A percentile compares a stretch with the other conserved stretches of the same genome.
phyloP scores from a whole-genome alignment of 345 rosid genomes.

The Erucastrum elatum region DNA sequence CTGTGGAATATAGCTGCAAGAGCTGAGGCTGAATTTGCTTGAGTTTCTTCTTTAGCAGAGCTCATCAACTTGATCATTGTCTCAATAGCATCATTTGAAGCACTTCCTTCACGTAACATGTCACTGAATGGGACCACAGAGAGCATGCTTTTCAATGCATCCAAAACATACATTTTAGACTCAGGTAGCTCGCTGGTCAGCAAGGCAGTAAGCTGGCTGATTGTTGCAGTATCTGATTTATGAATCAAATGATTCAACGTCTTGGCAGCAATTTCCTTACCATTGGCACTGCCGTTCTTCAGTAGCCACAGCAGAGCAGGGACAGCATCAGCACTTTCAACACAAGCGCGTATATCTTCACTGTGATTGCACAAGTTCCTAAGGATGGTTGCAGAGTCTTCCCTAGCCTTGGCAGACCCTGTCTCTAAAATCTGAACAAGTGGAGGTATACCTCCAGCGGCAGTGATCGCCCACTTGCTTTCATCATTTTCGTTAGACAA shows the following conservation, averaged over 20 bases:
- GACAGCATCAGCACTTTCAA: slow-evolving; percentile 99
- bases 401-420: slow-evolving; percentile 97
- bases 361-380: slow-evolving; percentile 99
- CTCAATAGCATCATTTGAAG: slow-evolving; percentile 97
- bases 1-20: slow-evolving; percentile 81
- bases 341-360: slow-evolving; percentile 98
- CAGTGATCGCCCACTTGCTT: slow-evolving; percentile 99
- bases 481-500: slow-evolving; percentile 96
- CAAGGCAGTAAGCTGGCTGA: slow-evolving; percentile 94
- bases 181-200: slow-evolving; percentile 94
- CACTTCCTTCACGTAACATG: slow-evolving; percentile 89
- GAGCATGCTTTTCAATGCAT: slow-evolving; percentile 93
- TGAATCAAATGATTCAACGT: slow-evolving; percentile 95
- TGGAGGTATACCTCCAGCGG: slow-evolving; percentile 99
- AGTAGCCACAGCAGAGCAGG: slow-evolving; percentile 98
- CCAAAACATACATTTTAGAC: slow-evolving; percentile 90
- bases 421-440: slow-evolving; percentile 97
- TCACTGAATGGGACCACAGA: slow-evolving; percentile 79
- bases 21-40: slow-evolving; percentile 92
- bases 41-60: slow-evolving; percentile 88
- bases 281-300: slow-evolving; percentile 93
- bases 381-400: slow-evolving; percentile 94
- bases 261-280: slow-evolving; percentile 98
- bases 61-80: slow-evolving; percentile 87
- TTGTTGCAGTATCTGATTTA: slow-evolving; percentile 95